Conservation (phyloP, 352 stramenopile species). For the Salisapilia sapeloensis region DNA sequence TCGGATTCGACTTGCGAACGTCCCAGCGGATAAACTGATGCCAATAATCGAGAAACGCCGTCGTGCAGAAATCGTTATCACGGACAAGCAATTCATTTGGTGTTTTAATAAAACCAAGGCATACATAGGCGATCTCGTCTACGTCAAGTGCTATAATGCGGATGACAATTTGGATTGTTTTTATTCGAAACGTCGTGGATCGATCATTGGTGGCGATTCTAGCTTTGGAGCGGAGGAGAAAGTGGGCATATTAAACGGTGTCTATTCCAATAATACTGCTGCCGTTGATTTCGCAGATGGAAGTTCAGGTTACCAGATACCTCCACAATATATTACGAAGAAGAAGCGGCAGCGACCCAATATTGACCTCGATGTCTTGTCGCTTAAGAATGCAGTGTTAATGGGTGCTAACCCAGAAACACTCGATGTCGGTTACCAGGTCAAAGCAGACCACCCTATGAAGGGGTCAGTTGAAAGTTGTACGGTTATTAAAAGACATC, state of each 20-base stretch:
- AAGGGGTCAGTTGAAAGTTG: slow-evolving; percentile 44
- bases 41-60: slow-evolving; percentile 50
- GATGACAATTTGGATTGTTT: no score
- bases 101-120: slow-evolving; percentile 43
- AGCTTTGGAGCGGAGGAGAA: slow-evolving; percentile 39
- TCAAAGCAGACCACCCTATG: slow-evolving; percentile 50
- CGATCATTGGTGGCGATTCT: slow-evolving; percentile 28
- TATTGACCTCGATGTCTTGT: slow-evolving; percentile 39
- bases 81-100: slow-evolving; percentile 51
- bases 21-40: slow-evolving; percentile 36
- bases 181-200: no score
- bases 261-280: slow-evolving; percentile 62
- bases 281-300: slow-evolving; percentile 62
- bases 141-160: slow-evolving; percentile 48
- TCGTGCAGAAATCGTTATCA: slow-evolving; percentile 26
- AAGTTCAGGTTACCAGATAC: slow-evolving; percentile 49
- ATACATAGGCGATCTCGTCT: slow-evolving; percentile 63
- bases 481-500: slow-evolving; percentile 45
- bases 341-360: slow-evolving; percentile 15
- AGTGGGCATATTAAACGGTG: slow-evolving; percentile 43
- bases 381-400: slow-evolving; percentile 57
- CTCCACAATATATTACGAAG: slow-evolving; percentile 35
- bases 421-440: slow-evolving; percentile 52
- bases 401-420: slow-evolving; percentile 26
- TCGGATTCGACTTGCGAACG: slow-evolving; percentile 48